Evolutionary conservation across 164 flowering plant species (phyloP).

Genomic region (Liriodendron chinense): DNA sequence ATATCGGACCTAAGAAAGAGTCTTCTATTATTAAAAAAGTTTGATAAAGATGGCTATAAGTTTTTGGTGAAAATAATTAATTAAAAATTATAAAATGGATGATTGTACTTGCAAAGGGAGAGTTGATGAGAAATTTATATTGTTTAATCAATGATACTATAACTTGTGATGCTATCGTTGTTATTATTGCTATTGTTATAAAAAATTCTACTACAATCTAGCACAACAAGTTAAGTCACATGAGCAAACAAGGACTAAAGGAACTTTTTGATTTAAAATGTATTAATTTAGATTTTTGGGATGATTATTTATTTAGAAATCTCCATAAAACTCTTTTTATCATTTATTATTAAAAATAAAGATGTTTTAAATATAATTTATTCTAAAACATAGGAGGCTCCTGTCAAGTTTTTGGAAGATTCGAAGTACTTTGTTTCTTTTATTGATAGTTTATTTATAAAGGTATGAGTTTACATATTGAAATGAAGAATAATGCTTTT

Average conservation of each 20-base stretch:
- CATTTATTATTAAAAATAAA: too few species aligned
- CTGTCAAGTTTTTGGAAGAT: too few species aligned
- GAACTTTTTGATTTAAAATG: neutral
- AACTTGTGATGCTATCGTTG: neutral
- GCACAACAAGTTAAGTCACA: neutral
- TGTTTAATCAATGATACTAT: neutral
- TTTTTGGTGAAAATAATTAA: neutral
- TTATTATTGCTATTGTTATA: neutral
- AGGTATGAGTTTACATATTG: too few species aligned
- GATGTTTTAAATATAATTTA: too few species aligned
- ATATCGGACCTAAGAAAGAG: neutral
- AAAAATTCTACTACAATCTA: neutral
- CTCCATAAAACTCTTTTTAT: too few species aligned
- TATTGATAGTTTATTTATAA: too few species aligned
- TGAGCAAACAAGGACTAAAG: conserved; percentile 6
- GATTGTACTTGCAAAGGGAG: neutral
- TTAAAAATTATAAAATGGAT: neutral
- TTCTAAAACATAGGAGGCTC: too few species aligned
- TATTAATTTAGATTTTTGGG: too few species aligned
- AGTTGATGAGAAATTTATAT: neutral
- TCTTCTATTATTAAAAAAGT: neutral
- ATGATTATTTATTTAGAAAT: too few species aligned
- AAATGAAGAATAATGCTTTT: too few species aligned
- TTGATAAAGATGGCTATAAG: neutral
- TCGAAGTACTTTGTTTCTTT: too few species aligned